Base-by-base conservation (phyloP, 768 basidiomycete species). In the Lanmaoa rubissima region DNA sequence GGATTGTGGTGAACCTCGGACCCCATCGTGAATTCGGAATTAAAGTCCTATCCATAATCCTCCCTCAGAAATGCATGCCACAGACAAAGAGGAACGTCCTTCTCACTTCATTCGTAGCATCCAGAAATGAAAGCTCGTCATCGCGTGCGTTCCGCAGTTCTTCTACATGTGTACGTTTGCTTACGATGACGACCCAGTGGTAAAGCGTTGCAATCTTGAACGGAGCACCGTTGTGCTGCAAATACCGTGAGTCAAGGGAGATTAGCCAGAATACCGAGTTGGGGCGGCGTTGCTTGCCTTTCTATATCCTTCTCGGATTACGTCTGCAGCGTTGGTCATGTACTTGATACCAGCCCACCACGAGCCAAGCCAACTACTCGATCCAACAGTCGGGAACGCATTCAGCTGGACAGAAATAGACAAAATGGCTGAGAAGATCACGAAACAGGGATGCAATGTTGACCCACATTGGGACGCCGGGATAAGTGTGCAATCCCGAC, bases 61-160 rank as follows among this genome's bases (percentile, higher is more conserved):
- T 3, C 38, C 11, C 21, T 48, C 17, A 48, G 26, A 42, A 14
- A 21, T n/a, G 3, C 2, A 5, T 8, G 12, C 4, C 8, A 17
- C n/a, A 19, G 8, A 9, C 2, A 19, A 7, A n/a, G 8, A n/a
- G 2, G 17, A 11, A 14, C 1, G 6, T 1, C 1, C 6, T 12
- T 36, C 42, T 40, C 47, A 80, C 80, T 26, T 78, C 74, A n/a
- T 54, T 61, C 4, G 57, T 46, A 0, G 74, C 72, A 32, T 64
- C 73, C 0, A 42, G 13, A 21, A 75, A 61, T 8, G 76, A 78
- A 34, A 82, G 54, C 6, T 62, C 59, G 28, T 74, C 72, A 11
- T 79, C 75, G 0, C 75, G 67, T 4, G 75, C 73, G 41, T 68
- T 76, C 16, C 69, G 64, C 21, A 78, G 13, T 38, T 81, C 78